A percentile compares a stretch with the other conserved stretches of the same genome.
These are phyloP conservation scores for Penicillium crustosum DNA, from an alignment of 2,329 filamentous ascomycete species.

Conservation along the genomic window DNA sequence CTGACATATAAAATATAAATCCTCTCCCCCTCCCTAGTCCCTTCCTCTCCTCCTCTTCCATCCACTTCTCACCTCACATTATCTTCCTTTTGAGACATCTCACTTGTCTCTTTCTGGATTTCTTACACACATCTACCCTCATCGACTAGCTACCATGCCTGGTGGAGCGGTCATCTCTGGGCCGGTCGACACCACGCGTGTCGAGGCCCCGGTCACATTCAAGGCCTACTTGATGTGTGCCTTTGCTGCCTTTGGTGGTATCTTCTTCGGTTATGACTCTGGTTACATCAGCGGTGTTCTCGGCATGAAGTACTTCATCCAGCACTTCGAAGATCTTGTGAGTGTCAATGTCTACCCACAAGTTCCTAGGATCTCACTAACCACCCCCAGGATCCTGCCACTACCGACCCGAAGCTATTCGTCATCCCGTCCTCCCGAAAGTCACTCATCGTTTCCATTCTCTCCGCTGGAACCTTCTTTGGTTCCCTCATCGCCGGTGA, in stretches of 20 bases:
- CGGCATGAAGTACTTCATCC: slow-evolving; percentile 52
- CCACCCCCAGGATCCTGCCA: slow-evolving; percentile 22
- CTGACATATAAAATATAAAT: slow-evolving; percentile 2
- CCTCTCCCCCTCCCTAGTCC: not conserved
- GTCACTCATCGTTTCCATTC: slow-evolving; percentile 71
- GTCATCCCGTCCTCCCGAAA: slow-evolving; percentile 50
- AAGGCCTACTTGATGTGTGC: slow-evolving; percentile 63
- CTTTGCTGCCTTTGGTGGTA: slow-evolving; percentile 61
- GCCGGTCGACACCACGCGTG: slow-evolving; percentile 54
- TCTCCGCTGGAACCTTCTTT: slow-evolving; percentile 76
- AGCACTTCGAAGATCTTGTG: slow-evolving; percentile 37
- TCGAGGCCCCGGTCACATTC: slow-evolving; percentile 59
- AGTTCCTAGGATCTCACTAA: not conserved
- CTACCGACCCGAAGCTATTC: slow-evolving; percentile 37
- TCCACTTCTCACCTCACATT: not conserved
- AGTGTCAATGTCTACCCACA: slow-evolving; percentile 9
- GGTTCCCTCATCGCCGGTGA: slow-evolving; percentile 76
- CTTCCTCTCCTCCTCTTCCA: not conserved
- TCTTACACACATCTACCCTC: not conserved
- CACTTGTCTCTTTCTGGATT: not conserved
- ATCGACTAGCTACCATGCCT: slow-evolving; percentile 23
- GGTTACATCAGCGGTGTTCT: slow-evolving; percentile 57
- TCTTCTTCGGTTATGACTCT: slow-evolving; percentile 62
- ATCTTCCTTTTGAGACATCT: not conserved
- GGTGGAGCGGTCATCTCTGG: slow-evolving; percentile 21